These are phyloP conservation scores for Beauveria sp. DNA, from an alignment of 2,329 filamentous ascomycete genomes.

Conservation along the genomic window DNA sequence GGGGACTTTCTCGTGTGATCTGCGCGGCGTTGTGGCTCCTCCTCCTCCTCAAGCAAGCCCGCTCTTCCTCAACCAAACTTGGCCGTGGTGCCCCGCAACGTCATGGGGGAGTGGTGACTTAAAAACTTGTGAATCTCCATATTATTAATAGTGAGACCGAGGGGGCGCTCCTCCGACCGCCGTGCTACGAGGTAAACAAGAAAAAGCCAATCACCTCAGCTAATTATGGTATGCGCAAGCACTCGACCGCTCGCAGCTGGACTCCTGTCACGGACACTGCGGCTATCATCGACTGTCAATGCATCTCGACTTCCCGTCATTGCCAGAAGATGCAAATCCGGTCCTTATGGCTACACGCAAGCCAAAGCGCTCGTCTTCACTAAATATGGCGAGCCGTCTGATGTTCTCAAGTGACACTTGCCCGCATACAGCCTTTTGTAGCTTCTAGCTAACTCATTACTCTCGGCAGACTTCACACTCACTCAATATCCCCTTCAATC, in stretches of 20 bases:
- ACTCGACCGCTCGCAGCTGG: background rate
- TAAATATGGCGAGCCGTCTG: conserved; percentile 64
- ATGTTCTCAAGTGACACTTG: conserved; percentile 58
- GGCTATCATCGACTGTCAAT: background rate
- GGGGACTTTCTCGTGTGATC: no score
- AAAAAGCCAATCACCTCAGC: background rate
- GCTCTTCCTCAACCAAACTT: background rate
- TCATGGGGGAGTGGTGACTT: background rate
- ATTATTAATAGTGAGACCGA: no score
- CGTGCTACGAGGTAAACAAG: background rate
- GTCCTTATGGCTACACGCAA: conserved; percentile 74
- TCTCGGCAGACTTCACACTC: conserved; percentile 53
- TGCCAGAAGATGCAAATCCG: conserved; percentile 43
- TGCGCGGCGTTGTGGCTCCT: background rate
- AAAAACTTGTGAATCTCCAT: background rate
- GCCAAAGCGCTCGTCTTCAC: conserved; percentile 74
- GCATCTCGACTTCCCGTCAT: conserved; percentile 15
- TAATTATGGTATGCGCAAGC: background rate
- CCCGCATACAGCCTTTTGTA: background rate
- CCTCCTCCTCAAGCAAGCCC: background rate
- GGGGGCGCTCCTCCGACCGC: no score
- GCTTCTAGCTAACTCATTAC: conserved; percentile 1
- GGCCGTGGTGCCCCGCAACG: background rate
- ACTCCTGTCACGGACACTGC: background rate
- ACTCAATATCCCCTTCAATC: conserved; percentile 70